These are phyloP conservation scores for Vachellia collinsii DNA, from an alignment of 306 rosid species.

Conservation along the genomic window DNA sequence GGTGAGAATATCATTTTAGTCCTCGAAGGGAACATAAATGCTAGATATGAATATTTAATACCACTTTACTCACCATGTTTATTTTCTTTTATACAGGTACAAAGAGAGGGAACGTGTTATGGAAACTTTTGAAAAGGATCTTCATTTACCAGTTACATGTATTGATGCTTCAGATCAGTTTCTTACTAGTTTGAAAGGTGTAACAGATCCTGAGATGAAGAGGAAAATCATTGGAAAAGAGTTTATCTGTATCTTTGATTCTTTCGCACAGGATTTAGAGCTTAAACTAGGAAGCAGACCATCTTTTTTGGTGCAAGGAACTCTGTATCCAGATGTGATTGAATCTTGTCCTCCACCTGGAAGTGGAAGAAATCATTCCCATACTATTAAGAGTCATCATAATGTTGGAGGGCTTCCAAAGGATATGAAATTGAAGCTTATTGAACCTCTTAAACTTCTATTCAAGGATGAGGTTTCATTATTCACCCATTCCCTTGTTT, in stretches of 20 bases:
- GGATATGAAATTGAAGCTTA: conserved; percentile 95
- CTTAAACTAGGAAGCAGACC: conserved; percentile 67
- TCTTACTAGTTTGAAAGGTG: conserved; percentile 80
- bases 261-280: conserved; percentile 75
- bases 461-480: conserved; percentile 91
- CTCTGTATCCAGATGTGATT: conserved; percentile 92
- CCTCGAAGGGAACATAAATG: not conserved
- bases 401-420: conserved; percentile 98
- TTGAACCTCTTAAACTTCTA: conserved; percentile 89
- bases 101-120: conserved; percentile 91
- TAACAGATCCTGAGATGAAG: conserved; percentile 86
- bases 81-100: conserved; percentile 50
- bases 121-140: conserved; percentile 86
- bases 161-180: conserved; percentile 74
- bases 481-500: conserved; percentile 32
- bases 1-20: conserved; percentile 49
- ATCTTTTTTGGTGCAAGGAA: conserved; percentile 83
- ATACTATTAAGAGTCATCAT: conserved; percentile 98
- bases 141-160: conserved; percentile 86
- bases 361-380: conserved; percentile 86
- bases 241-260: conserved; percentile 83
- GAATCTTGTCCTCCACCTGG: conserved; percentile 99
- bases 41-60: not conserved
- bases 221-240: conserved; percentile 94
- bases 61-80: not conserved